phyloP scores from a whole-genome alignment of 2,329 filamentous ascomycete species.

The Paecilomyces niveus region DNA sequence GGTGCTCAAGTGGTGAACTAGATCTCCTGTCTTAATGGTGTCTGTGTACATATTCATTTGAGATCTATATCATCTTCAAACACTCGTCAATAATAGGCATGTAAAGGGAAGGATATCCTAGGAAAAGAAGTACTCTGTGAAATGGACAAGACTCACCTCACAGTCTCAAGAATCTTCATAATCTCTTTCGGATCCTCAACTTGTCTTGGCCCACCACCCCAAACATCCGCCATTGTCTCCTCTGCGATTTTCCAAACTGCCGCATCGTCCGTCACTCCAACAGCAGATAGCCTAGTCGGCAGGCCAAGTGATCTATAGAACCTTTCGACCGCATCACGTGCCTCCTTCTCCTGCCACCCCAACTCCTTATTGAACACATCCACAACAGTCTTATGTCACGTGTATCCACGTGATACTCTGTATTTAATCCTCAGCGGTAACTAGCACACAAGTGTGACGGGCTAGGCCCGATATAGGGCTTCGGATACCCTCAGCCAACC shows the following conservation, averaged over 20 bases:
- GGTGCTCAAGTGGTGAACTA: too few relatives aligned
- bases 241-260: constrained; percentile 1
- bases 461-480: too few relatives aligned
- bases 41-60: too few relatives aligned
- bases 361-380: constrained; percentile 1
- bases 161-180: constrained; percentile 23
- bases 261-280: constrained; percentile 2
- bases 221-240: constrained; percentile 2
- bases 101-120: not conserved
- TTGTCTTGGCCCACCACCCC: constrained; percentile 10
- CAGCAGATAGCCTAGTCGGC: not conserved
- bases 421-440: too few relatives aligned
- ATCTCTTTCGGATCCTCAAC: constrained; percentile 2
- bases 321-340: constrained; percentile 15
- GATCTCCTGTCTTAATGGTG: too few relatives aligned
- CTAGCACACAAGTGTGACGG: too few relatives aligned
- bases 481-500: too few relatives aligned
- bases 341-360: constrained; percentile 18
- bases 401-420: too few relatives aligned
- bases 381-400: not conserved
- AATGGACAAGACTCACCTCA: constrained; percentile 7
- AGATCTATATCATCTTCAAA: too few relatives aligned
- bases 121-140: not conserved
- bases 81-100: too few relatives aligned
- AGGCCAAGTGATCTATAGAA: constrained; percentile 9